Evolutionary conservation across 2,329 filamentous ascomycete species (phyloP).

Genomic region (Ophiostoma perfectum): DNA sequence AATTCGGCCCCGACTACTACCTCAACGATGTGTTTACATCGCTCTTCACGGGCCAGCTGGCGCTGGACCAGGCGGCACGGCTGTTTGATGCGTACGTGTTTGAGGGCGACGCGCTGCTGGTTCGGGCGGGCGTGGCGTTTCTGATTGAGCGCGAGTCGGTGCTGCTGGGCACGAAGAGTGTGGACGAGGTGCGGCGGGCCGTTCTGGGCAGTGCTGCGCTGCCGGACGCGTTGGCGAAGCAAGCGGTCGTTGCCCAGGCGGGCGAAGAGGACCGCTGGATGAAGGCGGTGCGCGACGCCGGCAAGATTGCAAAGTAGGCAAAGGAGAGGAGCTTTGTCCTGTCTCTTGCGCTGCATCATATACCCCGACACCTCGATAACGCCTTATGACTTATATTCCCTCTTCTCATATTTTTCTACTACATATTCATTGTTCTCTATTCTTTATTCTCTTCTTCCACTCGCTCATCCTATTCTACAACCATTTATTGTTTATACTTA

Average conservation of each 20-base stretch:
- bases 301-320: slow-evolving; percentile 30
- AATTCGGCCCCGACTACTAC: slow-evolving; percentile 42
- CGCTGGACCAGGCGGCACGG: slow-evolving; percentile 64
- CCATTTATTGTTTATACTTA: slow-evolving; percentile 4
- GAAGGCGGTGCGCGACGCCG: slow-evolving; percentile 37
- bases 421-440: neutral
- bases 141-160: slow-evolving; percentile 51
- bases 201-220: slow-evolving; percentile 30
- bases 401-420: neutral
- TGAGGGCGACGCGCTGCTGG: slow-evolving; percentile 67
- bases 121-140: slow-evolving; percentile 65
- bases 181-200: slow-evolving; percentile 41
- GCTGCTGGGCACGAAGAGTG: slow-evolving; percentile 43
- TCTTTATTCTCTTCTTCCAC: slow-evolving; percentile 4
- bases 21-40: slow-evolving; percentile 57
- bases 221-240: slow-evolving; percentile 26
- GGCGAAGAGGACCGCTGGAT: slow-evolving; percentile 49
- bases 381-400: slow-evolving; percentile 1
- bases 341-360: neutral
- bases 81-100: slow-evolving; percentile 81
- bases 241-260: slow-evolving; percentile 37
- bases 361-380: slow-evolving; percentile 3
- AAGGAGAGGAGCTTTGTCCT: neutral
- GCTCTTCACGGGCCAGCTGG: slow-evolving; percentile 58
- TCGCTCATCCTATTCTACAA: neutral